phyloP scores from a whole-genome alignment of 805 yeast genomes.

The Wickerhamia fluorescens region DNA sequence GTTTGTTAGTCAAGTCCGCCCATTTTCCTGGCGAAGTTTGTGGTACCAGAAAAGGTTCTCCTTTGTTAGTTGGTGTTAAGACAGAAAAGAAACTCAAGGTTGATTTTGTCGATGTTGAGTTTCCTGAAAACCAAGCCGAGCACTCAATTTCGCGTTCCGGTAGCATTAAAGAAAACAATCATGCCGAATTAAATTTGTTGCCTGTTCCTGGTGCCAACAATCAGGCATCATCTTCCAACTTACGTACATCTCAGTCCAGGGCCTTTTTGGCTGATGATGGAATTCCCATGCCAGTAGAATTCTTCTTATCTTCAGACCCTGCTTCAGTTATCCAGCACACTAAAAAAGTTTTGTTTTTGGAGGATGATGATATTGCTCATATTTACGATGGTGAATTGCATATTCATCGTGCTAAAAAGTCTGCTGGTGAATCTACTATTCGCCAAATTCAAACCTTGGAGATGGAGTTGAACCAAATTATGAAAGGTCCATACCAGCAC shows the following conservation, averaged over 20 bases:
- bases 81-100: slow-evolving; percentile 92
- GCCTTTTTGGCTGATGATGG: slow-evolving; percentile 95
- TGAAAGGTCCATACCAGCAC: slow-evolving; percentile 95
- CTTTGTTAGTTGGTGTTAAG: slow-evolving; percentile 93
- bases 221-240: slow-evolving; percentile 43
- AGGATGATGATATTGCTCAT: slow-evolving; percentile 98
- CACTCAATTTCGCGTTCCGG: slow-evolving; percentile 2
- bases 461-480: slow-evolving; percentile 93
- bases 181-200: slow-evolving; percentile 30
- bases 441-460: slow-evolving; percentile 96
- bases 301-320: slow-evolving; percentile 94
- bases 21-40: slow-evolving; percentile 95
- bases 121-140: slow-evolving; percentile 55
- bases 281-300: slow-evolving; percentile 87
- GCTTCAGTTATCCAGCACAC: slow-evolving; percentile 96
- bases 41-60: slow-evolving; percentile 98
- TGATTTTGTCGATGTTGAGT: slow-evolving; percentile 97
- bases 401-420: slow-evolving; percentile 87
- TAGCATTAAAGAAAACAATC: slow-evolving; percentile 12
- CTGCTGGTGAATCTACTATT: slow-evolving; percentile 80
- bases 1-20: slow-evolving; percentile 82
- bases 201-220: slow-evolving; percentile 35
- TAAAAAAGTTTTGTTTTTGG: slow-evolving; percentile 90
- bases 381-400: slow-evolving; percentile 97
- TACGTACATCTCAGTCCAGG: slow-evolving; percentile 90